Percentiles rank a stretch among this genome's conserved stretches.
Conservation (phyloP, 2,329 filamentous ascomycete genomes). For the Hymenoscyphus fraxineus region DNA sequence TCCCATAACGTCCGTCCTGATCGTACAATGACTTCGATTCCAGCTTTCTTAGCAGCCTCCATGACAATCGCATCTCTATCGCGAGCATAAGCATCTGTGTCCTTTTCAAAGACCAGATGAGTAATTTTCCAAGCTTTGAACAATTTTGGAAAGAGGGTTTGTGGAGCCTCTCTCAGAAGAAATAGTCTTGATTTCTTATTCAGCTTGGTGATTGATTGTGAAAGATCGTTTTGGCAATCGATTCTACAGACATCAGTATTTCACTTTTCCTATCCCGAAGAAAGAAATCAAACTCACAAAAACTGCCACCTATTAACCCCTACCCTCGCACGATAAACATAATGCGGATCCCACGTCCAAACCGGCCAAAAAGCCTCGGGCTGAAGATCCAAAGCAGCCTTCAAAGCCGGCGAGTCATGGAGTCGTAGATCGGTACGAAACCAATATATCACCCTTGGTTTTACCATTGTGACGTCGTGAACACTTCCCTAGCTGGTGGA, state of each 20-base stretch:
- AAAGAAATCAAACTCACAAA: constrained; percentile 40
- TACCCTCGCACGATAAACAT: constrained; percentile 68
- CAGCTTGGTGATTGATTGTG: constrained; percentile 61
- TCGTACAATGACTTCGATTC: constrained; percentile 63
- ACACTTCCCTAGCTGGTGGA: neutral
- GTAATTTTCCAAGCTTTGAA: constrained; percentile 71
- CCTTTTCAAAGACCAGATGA: constrained; percentile 75
- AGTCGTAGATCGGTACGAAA: constrained; percentile 74
- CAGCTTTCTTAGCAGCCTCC: constrained; percentile 57
- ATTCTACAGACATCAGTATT: constrained; percentile 42
- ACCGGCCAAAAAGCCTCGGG: constrained; percentile 68
- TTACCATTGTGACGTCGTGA: neutral
- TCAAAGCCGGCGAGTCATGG: constrained; percentile 71
- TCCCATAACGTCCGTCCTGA: constrained; percentile 70
- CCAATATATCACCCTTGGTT: constrained; percentile 66
- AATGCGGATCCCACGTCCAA: constrained; percentile 79
- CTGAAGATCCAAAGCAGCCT: constrained; percentile 66
- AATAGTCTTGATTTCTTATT: constrained; percentile 69
- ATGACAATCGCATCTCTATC: constrained; percentile 59
- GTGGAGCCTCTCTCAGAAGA: constrained; percentile 67
- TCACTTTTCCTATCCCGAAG: neutral
- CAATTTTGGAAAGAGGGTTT: constrained; percentile 67
- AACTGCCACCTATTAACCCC: constrained; percentile 74
- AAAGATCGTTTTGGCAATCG: constrained; percentile 71
- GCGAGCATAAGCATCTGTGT: constrained; percentile 69